Evolutionary conservation across 1,139 yeast species (phyloP).

Genomic region (Zygotorulaspora mrakii): DNA sequence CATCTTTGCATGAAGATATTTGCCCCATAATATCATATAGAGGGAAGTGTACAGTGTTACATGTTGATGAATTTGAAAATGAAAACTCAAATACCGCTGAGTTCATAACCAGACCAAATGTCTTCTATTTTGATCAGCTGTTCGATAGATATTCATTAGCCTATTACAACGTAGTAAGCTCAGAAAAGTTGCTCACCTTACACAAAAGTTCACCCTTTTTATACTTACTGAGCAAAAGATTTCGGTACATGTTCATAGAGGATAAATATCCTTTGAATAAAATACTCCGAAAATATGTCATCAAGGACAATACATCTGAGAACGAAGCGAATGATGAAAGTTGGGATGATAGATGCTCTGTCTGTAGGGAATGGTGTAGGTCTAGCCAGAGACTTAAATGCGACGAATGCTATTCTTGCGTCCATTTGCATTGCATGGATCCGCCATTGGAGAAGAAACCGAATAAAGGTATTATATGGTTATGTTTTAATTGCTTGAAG

Average conservation of each 20-base stretch:
- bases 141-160: slow-evolving; percentile 85
- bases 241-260: slow-evolving; percentile 74
- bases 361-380: slow-evolving; percentile 83
- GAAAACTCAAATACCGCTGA: slow-evolving; percentile 20
- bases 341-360: slow-evolving; percentile 52
- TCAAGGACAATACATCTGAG: slow-evolving; percentile 10
- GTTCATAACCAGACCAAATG: slow-evolving; percentile 57
- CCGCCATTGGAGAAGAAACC: slow-evolving; percentile 83
- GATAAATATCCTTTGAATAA: slow-evolving; percentile 31
- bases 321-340: slow-evolving; percentile 22
- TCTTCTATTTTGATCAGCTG: slow-evolving; percentile 79
- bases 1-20: slow-evolving; percentile 82
- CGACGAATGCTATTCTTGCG: slow-evolving; percentile 66
- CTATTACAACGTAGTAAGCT: slow-evolving; percentile 73
- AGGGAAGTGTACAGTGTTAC: slow-evolving; percentile 70
- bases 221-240: slow-evolving; percentile 61
- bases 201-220: slow-evolving; percentile 48
- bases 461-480: slow-evolving; percentile 86
- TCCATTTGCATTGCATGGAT: slow-evolving; percentile 80
- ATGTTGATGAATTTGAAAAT: slow-evolving; percentile 53
- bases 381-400: slow-evolving; percentile 74
- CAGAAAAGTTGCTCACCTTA: slow-evolving; percentile 53
- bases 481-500: slow-evolving; percentile 77
- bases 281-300: slow-evolving; percentile 26
- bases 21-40: slow-evolving; percentile 76